Evolutionary conservation across 2,329 filamentous ascomycete genomes (phyloP), one percentile per base, ranked within the genome.

Genomic region (Colletotrichum sansevieriae): DNA sequence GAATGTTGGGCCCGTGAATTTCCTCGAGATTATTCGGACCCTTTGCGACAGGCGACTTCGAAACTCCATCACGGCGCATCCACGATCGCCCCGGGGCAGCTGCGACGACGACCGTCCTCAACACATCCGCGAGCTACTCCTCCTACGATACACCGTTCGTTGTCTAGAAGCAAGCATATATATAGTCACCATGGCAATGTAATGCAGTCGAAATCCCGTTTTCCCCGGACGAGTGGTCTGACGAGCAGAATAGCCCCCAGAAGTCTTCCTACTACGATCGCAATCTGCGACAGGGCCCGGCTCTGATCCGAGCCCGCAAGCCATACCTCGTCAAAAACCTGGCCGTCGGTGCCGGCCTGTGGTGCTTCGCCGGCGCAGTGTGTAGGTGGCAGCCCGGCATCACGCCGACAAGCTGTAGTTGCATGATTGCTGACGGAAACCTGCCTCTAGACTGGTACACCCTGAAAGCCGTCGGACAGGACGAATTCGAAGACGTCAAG

Each of bases 401-500:
- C 43, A 43, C 33, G 35, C 33, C 25, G 3, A 25, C 29, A 29
- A 29, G 29, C 8, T 37, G 6, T n/a, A 37, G 20, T 22, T n/a
- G n/a, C 15, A 2, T 25, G 11, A 29, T 18, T 13, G 41, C 65
- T 70, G 49, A 70, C 15, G 8, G n/a, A 12, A 20, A 22, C n/a
- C 5, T 33, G 10, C 12, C 37, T 18, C n/a, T 4, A 89, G 87
- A 89, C 75, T 82, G 81, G 73, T 89, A 89, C 76, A 89, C 87
- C 4, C 91, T 99, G 77, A 88, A 85, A 73, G 94, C 93, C 63
- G 92, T 99, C 76, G 94, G 95, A 49, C 96, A 98, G 81, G 96
- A 98, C 80, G 93, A 98, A 73, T 99, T 99, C 83, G 93, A 95
- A 66, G 96, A 99, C 78, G 95, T 98, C 74, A 91, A 94, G 78